Percentiles rank a stretch among this genome's conserved stretches.
Conservation (phyloP, 2,329 filamentous ascomycete genomes). For the Diaporthe velutina region DNA sequence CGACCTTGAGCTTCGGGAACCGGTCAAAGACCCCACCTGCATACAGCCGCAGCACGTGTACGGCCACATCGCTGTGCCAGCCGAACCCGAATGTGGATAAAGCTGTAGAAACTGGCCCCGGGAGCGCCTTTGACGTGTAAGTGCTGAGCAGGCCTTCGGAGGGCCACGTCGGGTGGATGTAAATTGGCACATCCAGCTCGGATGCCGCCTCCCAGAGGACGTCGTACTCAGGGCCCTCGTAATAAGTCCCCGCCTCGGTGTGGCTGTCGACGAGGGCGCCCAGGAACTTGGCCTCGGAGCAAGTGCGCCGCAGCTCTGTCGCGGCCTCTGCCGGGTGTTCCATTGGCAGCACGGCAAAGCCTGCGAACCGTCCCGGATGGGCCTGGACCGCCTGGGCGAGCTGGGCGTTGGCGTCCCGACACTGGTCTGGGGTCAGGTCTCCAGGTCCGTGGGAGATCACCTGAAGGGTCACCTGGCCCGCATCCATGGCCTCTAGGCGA, state of each 20-base stretch:
- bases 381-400: conserved; percentile 41
- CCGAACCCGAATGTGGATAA: conserved; percentile 60
- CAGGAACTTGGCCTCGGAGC: conserved; percentile 45
- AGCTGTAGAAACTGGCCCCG: conserved; percentile 44
- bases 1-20: conserved; percentile 65
- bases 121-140: conserved; percentile 37
- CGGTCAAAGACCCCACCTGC: conserved; percentile 67
- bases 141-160: conserved; percentile 50
- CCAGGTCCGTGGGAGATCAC: conserved; percentile 46
- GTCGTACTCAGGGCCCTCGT: conserved; percentile 34
- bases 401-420: conserved; percentile 44
- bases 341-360: conserved; percentile 50
- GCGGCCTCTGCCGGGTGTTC: conserved; percentile 53
- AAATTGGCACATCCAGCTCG: conserved; percentile 39
- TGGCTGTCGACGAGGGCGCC: conserved; percentile 39
- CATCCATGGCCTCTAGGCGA: conserved; percentile 46
- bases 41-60: conserved; percentile 64
- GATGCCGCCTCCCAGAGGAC: conserved; percentile 26
- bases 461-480: conserved; percentile 43
- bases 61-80: conserved; percentile 64
- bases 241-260: conserved; percentile 34
- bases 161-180: conserved; percentile 37
- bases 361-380: conserved; percentile 40
- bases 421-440: conserved; percentile 36
- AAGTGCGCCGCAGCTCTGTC: conserved; percentile 55